Evolutionary conservation across 441 rosid genomes (phyloP).

Genomic region (Bruguiera hainesii): DNA sequence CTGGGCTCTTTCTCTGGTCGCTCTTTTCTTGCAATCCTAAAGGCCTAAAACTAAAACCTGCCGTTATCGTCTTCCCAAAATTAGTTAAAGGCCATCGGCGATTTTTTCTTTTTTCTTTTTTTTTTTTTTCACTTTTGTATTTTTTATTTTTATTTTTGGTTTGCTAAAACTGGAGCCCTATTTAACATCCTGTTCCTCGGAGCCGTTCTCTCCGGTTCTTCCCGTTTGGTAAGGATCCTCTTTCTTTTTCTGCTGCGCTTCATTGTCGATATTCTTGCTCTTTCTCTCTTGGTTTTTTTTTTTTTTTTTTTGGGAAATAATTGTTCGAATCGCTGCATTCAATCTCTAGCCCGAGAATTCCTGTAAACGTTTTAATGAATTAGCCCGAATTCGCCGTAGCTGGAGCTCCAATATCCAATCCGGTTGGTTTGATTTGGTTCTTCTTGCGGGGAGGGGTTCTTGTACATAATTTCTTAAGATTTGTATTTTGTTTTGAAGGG

Average conservation of each 20-base stretch:
- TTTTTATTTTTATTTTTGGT: background rate
- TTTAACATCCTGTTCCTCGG: conserved; percentile 16
- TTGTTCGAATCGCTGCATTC: too few relatives aligned
- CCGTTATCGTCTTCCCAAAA: background rate
- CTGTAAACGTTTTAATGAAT: background rate
- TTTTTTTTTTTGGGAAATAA: too few relatives aligned
- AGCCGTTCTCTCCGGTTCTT: conserved; percentile 23
- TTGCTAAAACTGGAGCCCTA: conserved; percentile 2
- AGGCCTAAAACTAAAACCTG: too few relatives aligned
- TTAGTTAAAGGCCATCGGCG: conserved; percentile 5
- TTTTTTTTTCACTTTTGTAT: too few relatives aligned
- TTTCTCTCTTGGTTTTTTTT: too few relatives aligned
- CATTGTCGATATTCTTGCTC: too few relatives aligned
- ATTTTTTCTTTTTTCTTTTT: too few relatives aligned
- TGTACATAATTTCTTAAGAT: conserved; percentile 2
- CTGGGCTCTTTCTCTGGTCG: background rate
- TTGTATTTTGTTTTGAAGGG: background rate
- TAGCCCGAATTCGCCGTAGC: background rate
- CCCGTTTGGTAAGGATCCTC: conserved; percentile 27
- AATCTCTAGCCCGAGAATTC: conserved; percentile 3
- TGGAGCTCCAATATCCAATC: too few relatives aligned
- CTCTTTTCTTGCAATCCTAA: too few relatives aligned
- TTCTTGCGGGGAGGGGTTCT: background rate
- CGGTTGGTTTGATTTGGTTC: background rate
- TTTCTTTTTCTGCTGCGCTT: background rate